Percentiles rank a stretch among this genome's conserved stretches.
Conservation (phyloP, 164 flowering plant species). For the Annona cherimola region DNA sequence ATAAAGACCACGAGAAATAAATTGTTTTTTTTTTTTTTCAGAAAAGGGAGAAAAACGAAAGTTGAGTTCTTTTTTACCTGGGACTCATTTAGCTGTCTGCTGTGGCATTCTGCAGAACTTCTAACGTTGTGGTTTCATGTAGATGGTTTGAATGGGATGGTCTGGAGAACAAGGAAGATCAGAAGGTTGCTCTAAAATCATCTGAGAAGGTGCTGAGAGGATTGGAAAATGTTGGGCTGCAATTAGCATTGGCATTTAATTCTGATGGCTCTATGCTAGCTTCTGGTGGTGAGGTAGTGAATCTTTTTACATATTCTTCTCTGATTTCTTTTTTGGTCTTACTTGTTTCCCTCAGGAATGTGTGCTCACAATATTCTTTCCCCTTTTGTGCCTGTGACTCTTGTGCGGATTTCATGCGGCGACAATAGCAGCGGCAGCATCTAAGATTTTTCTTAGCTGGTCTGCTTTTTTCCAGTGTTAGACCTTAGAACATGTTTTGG, state of each 20-base stretch:
- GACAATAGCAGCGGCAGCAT: too few species aligned
- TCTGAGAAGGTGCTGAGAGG: slow-evolving; percentile 52
- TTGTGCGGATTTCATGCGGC: neutral
- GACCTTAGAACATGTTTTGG: too few species aligned
- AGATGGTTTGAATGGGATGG: slow-evolving; percentile 85
- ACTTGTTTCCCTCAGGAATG: neutral
- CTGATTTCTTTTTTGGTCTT: neutral
- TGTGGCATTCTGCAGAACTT: neutral
- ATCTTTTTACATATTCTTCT: neutral
- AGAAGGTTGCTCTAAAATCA: slow-evolving; percentile 34
- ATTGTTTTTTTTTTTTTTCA: neutral
- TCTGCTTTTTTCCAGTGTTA: too few species aligned
- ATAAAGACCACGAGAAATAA: too few species aligned
- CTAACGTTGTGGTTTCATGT: slow-evolving; percentile 6
- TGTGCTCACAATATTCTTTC: neutral
- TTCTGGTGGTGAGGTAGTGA: slow-evolving; percentile 81
- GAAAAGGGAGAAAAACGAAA: too few species aligned
- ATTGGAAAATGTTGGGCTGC: slow-evolving; percentile 78
- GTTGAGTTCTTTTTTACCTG: too few species aligned
- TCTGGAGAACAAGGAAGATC: slow-evolving; percentile 20
- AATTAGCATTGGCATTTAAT: slow-evolving; percentile 71
- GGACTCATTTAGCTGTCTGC: too few species aligned
- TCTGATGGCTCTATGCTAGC: slow-evolving; percentile 75
- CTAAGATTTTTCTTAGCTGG: too few species aligned
- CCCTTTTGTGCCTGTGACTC: neutral